Base-by-base conservation (phyloP, 108 stramenopile species). In the Fistulifera pelliculosa region DNA sequence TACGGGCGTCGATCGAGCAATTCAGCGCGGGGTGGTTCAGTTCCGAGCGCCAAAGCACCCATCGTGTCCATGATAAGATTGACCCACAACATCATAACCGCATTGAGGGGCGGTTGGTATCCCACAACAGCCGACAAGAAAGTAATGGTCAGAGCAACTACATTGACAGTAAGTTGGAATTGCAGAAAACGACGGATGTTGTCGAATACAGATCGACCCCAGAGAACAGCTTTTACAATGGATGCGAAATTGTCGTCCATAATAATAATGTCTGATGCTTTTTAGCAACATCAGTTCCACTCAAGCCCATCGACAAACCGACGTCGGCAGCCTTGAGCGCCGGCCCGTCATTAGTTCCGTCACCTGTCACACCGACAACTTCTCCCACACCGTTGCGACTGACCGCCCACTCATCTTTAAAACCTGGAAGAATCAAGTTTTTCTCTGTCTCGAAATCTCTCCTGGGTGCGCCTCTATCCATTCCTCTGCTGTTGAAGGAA, bases 61-160 rank as follows among this genome's bases (percentile, higher is more conserved):
- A 96, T 95, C 1, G 95, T 96, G 56, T 98, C 97, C 56, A 96
- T 99, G 56, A 99, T 96, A 12, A 99, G 87, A 72, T 99, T 98
- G 6, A 98, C 96, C 97, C 97, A 99, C n/a, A 99, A 72, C 87
- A 99, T 81, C 80, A 98, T 96, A 15, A 98, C 89, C 15, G 99
- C 94, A 54, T 94, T 99, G 47, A 99, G 77, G 12, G 95, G 93
- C 41, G 96, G 94, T 22, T 94, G 90, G 45, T 95, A 74, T 26
- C 97, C 98, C 26, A 94, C 75, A 14, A 94, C 66, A 2, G 94
- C 94, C 25, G 90, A 80, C 38, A 97, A 68, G 73, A 99, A 97
- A 47, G 96, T 98, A 27, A 93, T 92, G 4, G 93, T 88, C 38
- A 98, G 77, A 54, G 96, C 99, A 13, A 95, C 96, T 54, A 99